Base-by-base conservation (phyloP, 2,329 filamentous ascomycete species). In the Sporothrix luriei region DNA sequence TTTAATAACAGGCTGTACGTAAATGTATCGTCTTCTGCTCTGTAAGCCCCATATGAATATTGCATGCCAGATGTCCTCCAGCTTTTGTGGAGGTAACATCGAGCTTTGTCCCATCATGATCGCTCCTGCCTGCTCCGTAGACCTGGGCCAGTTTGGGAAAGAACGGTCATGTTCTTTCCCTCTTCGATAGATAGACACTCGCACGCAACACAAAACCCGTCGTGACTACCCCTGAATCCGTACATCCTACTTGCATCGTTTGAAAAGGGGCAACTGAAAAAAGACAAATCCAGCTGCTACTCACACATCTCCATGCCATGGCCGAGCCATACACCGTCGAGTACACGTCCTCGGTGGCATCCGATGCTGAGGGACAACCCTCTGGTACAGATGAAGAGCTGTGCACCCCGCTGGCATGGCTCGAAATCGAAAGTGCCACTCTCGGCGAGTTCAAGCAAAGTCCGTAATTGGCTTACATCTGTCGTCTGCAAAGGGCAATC, bases 371-470 rank as follows among this genome's bases (percentile, higher is more conserved):
- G 1, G n/a, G 13, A 61, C 40, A 48, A 1, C 5, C 65, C 3
- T 3, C 16, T 6, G 24, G 6, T 1, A n/a, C 21, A 7, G 40
- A 26, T 4, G 61, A 59, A 10, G 29, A 21, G 3, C 33, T 48
- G 2, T 52, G 14, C 4, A 11, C 26, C 2, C 69, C 71, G 2
- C 16, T 72, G n/a, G 71, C 71, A 9, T 72, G 59, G 59, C 43
- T 73, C 4, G 70, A 72, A 49, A 61, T 72, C 3, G 73, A 74
- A 29, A 72, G 57, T 10, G 29, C 49, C 2, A 57, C 67, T 0
- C 68, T 65, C 40, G 71, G 70, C 2, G 61, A 70, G 6, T 74
- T 74, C 59, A 74, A 71, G 40, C 70, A 74, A 46, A 48, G 72
- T 71, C 26, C 1, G 40, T 54, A 21, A 9, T 3, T 4, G 1